Base-by-base conservation (phyloP, 2,329 filamentous ascomycete genomes). In the Chrysosporium queenslandicum region DNA sequence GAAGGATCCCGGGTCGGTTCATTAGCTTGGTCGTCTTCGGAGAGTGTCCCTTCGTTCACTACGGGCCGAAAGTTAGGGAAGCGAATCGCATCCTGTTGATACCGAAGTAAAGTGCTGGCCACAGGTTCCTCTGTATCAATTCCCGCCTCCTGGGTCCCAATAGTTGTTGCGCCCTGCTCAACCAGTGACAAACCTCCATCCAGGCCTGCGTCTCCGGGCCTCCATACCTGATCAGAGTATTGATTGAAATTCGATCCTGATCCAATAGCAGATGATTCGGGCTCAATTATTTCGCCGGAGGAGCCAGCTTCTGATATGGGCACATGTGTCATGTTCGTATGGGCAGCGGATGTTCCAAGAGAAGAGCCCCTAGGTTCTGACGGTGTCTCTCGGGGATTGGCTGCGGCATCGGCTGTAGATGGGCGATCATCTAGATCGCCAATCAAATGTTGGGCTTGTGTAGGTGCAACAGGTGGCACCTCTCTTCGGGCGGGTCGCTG, bases 391-490 rank as follows among this genome's bases (percentile, higher is more conserved):
- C 32, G 25, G 8, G 25, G 4, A 21, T 20, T 3, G 5, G 32
- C 2, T 20, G 36, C 23, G 14, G 4, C 7, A 41, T 32, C 21
- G n/a, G 23, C 11, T 7, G n/a, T 21, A 23, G 36, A 25, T 5
- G 3, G 9, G 7, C n/a, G 16, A 30, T 32, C 36, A 11, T 41
- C 18, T 21, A 25, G 8, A 1, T 11, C 36, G 12, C 4, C 20
- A 18, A 27, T 21, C 16, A 2, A 3, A 16, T 11, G 5, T 16
- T 14, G 14, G 27, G 18, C 16, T 27, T 47, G 30, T 25, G 11
- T 23, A 5, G 32, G 2, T 49, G 50, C 41, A 56, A 37, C n/a
- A 42, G 14, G 11, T 46, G 48, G 49, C 18, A 29, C 11, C 12
- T 29, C 41, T 32, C 3, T 11, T 36, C 25, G 18, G 4, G n/a